phyloP scores from a whole-genome alignment of 345 rosid species.

The Citrus inodora region DNA sequence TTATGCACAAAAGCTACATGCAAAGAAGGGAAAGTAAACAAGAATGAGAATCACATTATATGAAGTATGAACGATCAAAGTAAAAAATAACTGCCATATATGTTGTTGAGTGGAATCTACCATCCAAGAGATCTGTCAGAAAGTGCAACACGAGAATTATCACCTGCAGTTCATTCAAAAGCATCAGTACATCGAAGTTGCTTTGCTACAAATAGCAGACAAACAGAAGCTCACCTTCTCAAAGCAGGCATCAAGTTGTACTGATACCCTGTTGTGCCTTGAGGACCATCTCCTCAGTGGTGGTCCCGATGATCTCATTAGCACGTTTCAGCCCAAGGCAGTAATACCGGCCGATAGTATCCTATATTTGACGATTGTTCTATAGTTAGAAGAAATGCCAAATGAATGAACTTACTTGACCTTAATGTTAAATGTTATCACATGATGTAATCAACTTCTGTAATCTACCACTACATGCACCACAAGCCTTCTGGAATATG shows the following conservation, averaged over 20 bases:
- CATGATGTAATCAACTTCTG: neutral
- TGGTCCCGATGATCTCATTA: constrained; percentile 82
- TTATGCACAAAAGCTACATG: neutral
- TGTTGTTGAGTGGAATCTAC: neutral
- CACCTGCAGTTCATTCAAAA: neutral
- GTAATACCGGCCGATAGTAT: constrained; percentile 68
- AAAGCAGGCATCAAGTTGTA: constrained; percentile 31
- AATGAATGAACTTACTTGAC: neutral
- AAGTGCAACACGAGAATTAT: neutral
- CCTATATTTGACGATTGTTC: constrained; percentile 35
- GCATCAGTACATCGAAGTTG: neutral
- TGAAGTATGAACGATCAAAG: neutral
- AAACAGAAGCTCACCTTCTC: constrained; percentile 17
- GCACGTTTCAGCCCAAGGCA: constrained; percentile 79
- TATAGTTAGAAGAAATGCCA: constrained; percentile 9
- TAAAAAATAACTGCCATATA: neutral
- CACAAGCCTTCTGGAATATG: too few relatives aligned
- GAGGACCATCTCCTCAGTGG: constrained; percentile 87
- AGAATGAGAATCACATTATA: neutral
- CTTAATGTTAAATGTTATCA: neutral
- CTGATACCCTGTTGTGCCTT: constrained; percentile 59
- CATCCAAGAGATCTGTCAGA: neutral
- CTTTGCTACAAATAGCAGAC: neutral
- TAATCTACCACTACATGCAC: too few relatives aligned
- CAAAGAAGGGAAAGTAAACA: neutral